These are phyloP conservation scores for Raphidocelis subcapitata DNA, from an alignment of 139 green algal species.

Conservation along the genomic window DNA sequence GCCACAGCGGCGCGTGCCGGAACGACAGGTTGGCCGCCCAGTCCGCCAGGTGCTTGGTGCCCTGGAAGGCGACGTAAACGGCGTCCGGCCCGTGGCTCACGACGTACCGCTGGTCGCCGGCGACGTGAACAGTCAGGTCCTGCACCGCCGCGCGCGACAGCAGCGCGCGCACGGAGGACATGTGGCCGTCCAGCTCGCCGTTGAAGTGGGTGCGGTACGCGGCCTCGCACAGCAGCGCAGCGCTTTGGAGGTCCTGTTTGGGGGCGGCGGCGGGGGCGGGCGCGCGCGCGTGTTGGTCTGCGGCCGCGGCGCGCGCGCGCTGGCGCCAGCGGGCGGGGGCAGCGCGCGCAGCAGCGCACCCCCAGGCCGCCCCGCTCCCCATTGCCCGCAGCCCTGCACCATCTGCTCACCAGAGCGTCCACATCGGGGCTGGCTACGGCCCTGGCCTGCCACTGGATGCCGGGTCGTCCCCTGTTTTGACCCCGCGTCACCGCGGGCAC, in stretches of 20 bases:
- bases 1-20: conserved; percentile 5
- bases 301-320: too few relatives aligned
- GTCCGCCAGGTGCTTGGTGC: conserved; percentile 13
- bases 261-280: too few relatives aligned
- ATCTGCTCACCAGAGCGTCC: too few relatives aligned
- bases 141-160: neutral
- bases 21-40: conserved; percentile 26
- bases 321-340: too few relatives aligned
- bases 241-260: conserved; percentile 17
- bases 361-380: too few relatives aligned
- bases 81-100: conserved; percentile 13
- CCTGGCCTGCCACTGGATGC: too few relatives aligned
- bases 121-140: neutral
- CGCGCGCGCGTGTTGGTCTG: too few relatives aligned
- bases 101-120: conserved; percentile 23
- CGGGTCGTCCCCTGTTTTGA: too few relatives aligned
- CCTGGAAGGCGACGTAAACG: conserved; percentile 28
- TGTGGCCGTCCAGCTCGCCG: neutral
- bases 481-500: too few relatives aligned
- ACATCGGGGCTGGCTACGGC: too few relatives aligned
- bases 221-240: conserved; percentile 21
- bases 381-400: too few relatives aligned
- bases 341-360: too few relatives aligned
- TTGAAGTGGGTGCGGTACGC: conserved; percentile 18
- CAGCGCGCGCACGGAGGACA: neutral